A percentile compares a stretch with the other conserved stretches of the same genome.
Evolutionary conservation across 1,284 basidiomycete species (phyloP).

Genomic region (Pseudozyma sp.): DNA sequence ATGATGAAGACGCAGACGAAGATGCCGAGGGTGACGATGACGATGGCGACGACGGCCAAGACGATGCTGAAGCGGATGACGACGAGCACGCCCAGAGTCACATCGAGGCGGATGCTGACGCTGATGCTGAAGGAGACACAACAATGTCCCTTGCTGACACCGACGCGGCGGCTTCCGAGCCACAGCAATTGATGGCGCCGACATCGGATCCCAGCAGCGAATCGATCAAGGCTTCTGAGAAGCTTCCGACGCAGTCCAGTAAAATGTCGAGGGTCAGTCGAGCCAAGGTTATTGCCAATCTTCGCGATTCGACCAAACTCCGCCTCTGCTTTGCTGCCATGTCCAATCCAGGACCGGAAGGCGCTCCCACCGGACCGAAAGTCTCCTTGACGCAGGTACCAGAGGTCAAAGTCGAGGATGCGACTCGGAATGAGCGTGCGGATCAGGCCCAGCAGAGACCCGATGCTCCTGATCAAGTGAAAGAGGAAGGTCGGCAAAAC

Average conservation of each 20-base stretch:
- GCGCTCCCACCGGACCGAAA: constrained; percentile 49
- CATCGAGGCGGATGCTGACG: constrained; percentile 21
- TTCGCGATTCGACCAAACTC: constrained; percentile 42
- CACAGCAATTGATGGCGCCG: constrained; percentile 11
- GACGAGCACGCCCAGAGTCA: constrained; percentile 8
- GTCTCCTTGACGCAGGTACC: constrained; percentile 21
- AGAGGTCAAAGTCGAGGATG: neutral
- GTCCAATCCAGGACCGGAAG: constrained; percentile 40
- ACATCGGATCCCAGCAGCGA: constrained; percentile 22
- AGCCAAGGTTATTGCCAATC: constrained; percentile 8
- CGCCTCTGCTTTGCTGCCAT: constrained; percentile 50
- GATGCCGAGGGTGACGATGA: constrained; percentile 1
- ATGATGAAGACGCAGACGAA: neutral
- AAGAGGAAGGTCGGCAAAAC: neutral
- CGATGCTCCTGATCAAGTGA: neutral
- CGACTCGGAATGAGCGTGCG: neutral
- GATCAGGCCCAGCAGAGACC: neutral
- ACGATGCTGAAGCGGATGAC: neutral
- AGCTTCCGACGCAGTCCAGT: neutral
- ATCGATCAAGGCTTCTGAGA: neutral
- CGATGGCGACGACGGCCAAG: constrained; percentile 16
- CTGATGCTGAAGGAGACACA: constrained; percentile 11
- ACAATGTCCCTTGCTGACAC: constrained; percentile 15
- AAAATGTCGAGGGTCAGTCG: constrained; percentile 8
- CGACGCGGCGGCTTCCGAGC: constrained; percentile 15